These are phyloP conservation scores for Francoa sonchifolia DNA, from an alignment of 441 rosid species.

Conservation along the genomic window DNA sequence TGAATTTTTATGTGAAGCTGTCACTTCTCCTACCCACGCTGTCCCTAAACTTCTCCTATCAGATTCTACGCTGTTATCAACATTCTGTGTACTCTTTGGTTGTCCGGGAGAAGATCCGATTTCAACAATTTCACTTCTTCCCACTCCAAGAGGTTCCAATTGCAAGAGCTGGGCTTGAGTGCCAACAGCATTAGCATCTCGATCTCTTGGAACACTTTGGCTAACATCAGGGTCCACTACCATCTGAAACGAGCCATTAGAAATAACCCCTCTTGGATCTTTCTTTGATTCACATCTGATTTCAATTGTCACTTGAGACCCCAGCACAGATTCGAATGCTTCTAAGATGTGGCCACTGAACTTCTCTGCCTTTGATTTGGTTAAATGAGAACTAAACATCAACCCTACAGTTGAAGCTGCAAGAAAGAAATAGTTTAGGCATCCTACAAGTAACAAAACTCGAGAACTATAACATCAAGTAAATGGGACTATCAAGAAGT, in stretches of 20 bases:
- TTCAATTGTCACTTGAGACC: conserved; percentile 71
- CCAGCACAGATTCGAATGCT: conserved; percentile 84
- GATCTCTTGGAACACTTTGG: conserved; percentile 11
- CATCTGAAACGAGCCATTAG: conserved; percentile 23
- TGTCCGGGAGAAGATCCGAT: conserved; percentile 38
- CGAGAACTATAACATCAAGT: background rate
- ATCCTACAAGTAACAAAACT: too few relatives aligned
- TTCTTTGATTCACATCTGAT: conserved; percentile 55
- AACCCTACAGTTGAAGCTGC: conserved; percentile 91
- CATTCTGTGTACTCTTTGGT: conserved; percentile 15
- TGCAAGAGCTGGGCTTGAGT: conserved; percentile 14
- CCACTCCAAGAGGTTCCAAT: conserved; percentile 19
- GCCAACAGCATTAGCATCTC: conserved; percentile 14
- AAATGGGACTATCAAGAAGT: too few relatives aligned
- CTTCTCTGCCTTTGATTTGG: conserved; percentile 75
- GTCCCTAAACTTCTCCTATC: conserved; percentile 23
- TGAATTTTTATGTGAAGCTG: conserved; percentile 20
- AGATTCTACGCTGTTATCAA: conserved; percentile 17
- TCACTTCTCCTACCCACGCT: conserved; percentile 16
- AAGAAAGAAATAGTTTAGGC: conserved; percentile 8
- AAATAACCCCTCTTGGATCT: conserved; percentile 23
- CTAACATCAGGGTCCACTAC: conserved; percentile 10
- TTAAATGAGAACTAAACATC: conserved; percentile 56
- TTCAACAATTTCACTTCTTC: conserved; percentile 80
- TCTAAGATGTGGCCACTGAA: conserved; percentile 52